Evolutionary conservation across 2,329 filamentous ascomycete genomes (phyloP).

Genomic region (Botrytis pseudocinerea): DNA sequence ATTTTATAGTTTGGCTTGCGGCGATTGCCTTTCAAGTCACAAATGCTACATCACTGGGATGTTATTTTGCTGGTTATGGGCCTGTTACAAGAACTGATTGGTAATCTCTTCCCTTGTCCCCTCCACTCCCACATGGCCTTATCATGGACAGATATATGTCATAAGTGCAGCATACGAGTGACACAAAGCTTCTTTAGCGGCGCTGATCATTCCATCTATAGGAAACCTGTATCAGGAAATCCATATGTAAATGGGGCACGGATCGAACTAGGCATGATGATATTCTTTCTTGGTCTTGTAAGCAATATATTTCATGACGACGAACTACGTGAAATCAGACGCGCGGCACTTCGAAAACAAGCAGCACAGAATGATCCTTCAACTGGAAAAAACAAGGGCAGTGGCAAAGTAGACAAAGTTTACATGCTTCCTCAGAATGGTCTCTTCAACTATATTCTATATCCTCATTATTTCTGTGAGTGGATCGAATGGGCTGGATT

Average conservation of each 20-base stretch:
- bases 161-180: neutral
- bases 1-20: constrained; percentile 63
- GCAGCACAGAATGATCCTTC: constrained; percentile 43
- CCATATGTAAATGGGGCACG: constrained; percentile 42
- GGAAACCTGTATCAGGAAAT: constrained; percentile 34
- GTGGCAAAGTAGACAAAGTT: constrained; percentile 65
- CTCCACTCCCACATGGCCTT: neutral
- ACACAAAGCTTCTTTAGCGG: neutral
- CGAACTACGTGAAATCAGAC: constrained; percentile 81
- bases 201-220: neutral
- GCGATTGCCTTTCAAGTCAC: constrained; percentile 74
- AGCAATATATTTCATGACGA: constrained; percentile 90
- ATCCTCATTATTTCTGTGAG: constrained; percentile 93
- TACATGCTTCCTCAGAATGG: constrained; percentile 86
- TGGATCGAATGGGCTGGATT: constrained; percentile 97
- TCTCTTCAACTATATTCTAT: constrained; percentile 79
- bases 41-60: constrained; percentile 76
- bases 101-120: constrained; percentile 37
- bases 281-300: constrained; percentile 76
- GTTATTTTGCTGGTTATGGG: constrained; percentile 82
- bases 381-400: constrained; percentile 34
- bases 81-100: constrained; percentile 59
- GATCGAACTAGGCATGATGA: constrained; percentile 63
- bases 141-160: neutral
- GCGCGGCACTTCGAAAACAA: constrained; percentile 64